Conservation (phyloP, 2,329 filamentous ascomycete species). For the Massarina eburnea region DNA sequence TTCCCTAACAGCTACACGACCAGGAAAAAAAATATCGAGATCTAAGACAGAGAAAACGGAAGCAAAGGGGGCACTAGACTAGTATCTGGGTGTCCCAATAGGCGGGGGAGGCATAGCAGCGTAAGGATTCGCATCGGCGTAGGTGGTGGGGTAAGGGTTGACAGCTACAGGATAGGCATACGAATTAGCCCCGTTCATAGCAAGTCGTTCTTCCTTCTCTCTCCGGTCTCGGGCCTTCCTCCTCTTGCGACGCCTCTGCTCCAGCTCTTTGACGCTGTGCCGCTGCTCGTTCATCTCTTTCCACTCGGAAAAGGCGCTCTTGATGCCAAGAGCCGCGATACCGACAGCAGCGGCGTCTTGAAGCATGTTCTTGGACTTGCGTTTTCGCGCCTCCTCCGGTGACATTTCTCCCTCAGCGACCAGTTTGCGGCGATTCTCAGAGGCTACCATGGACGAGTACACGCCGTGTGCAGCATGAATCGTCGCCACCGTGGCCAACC, state of each 20-base stretch:
- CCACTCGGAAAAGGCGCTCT: constrained; percentile 66
- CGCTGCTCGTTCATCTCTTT: constrained; percentile 67
- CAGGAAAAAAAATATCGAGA: no score
- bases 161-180: constrained; percentile 43
- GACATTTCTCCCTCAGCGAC: constrained; percentile 66
- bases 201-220: constrained; percentile 50
- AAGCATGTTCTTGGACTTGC: constrained; percentile 64
- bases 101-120: constrained; percentile 44
- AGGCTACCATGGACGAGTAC: constrained; percentile 64
- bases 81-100: constrained; percentile 38
- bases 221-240: constrained; percentile 46
- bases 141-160: constrained; percentile 43
- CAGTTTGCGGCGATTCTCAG: constrained; percentile 60
- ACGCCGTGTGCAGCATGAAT: constrained; percentile 69
- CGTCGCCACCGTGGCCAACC: constrained; percentile 67
- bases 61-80: no score
- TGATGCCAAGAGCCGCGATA: constrained; percentile 68
- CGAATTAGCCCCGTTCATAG: constrained; percentile 38
- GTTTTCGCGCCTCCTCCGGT: constrained; percentile 62
- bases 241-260: constrained; percentile 50
- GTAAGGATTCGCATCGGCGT: constrained; percentile 52
- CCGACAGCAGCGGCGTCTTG: constrained; percentile 67
- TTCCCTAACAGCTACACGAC: no score
- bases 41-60: no score
- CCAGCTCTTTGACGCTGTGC: constrained; percentile 58